These are phyloP conservation scores for Trichoderma polysporum DNA, from an alignment of 2,329 filamentous ascomycete genomes.

Conservation along the genomic window DNA sequence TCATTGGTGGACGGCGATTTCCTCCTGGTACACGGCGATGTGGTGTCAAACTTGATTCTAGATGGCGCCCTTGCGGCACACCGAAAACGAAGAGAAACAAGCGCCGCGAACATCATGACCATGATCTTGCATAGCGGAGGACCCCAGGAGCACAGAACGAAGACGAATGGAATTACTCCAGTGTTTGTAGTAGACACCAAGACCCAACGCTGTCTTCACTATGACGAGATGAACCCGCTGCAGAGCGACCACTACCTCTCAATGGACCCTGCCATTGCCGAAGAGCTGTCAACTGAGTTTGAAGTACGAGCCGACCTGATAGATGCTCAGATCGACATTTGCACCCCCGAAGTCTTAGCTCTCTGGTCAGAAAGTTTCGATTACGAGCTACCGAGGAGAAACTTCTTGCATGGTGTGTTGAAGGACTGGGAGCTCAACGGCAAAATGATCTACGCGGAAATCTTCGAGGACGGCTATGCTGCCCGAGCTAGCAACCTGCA, in stretches of 20 bases:
- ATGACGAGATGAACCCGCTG: conserved; percentile 81
- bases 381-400: conserved; percentile 83
- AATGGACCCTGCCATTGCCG: conserved; percentile 78
- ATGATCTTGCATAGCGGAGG: conserved; percentile 83
- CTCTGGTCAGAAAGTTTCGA: conserved; percentile 98
- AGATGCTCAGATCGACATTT: conserved; percentile 95
- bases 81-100: conserved; percentile 73
- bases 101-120: conserved; percentile 98
- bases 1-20: conserved; percentile 88
- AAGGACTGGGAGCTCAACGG: conserved; percentile 98
- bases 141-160: conserved; percentile 68
- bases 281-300: conserved; percentile 67
- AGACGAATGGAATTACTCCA: conserved; percentile 71
- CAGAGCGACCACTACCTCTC: conserved; percentile 64
- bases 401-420: conserved; percentile 87
- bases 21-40: conserved; percentile 85
- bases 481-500: conserved; percentile 82
- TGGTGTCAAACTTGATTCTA: conserved; percentile 87
- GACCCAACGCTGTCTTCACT: conserved; percentile 82
- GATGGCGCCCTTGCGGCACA: conserved; percentile 76
- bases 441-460: conserved; percentile 91
- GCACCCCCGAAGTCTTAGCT: conserved; percentile 90
- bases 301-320: conserved; percentile 85
- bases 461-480: conserved; percentile 79
- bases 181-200: conserved; percentile 83